Evolutionary conservation across 768 basidiomycete genomes (phyloP).

Genomic region (Lactifluus volemus): DNA sequence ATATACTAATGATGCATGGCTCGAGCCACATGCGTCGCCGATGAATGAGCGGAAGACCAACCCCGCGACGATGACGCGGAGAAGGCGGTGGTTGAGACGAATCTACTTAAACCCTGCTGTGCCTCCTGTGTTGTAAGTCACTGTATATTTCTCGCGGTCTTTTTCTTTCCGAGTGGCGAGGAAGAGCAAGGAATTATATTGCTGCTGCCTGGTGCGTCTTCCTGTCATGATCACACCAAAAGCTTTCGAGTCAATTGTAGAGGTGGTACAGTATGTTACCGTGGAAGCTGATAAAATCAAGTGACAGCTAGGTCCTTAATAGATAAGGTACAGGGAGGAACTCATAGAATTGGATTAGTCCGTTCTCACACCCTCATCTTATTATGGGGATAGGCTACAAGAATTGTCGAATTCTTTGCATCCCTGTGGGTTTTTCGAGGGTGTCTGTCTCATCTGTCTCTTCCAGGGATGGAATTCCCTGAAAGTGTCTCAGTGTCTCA

Average conservation of each 20-base stretch:
- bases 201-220: background rate
- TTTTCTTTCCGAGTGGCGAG: background rate
- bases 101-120: constrained; percentile 36
- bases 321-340: background rate
- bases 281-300: background rate
- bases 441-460: constrained; percentile 15
- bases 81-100: constrained; percentile 62
- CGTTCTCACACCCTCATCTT: background rate
- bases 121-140: background rate
- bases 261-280: background rate
- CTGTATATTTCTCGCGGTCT: too few relatives aligned
- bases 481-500: background rate
- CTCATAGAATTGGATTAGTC: background rate
- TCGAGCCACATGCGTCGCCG: constrained; percentile 36
- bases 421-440: background rate
- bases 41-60: constrained; percentile 34
- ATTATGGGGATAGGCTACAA: background rate
- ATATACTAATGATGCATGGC: constrained; percentile 73
- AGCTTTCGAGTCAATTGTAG: background rate
- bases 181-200: background rate
- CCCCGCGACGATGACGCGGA: constrained; percentile 44
- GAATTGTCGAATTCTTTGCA: constrained; percentile 4
- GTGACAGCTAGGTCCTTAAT: too few relatives aligned
- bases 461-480: constrained; percentile 15
- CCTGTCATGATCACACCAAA: background rate